These are phyloP conservation scores for Candida yuanshanica DNA, from an alignment of 805 yeast species.

Conservation along the genomic window DNA sequence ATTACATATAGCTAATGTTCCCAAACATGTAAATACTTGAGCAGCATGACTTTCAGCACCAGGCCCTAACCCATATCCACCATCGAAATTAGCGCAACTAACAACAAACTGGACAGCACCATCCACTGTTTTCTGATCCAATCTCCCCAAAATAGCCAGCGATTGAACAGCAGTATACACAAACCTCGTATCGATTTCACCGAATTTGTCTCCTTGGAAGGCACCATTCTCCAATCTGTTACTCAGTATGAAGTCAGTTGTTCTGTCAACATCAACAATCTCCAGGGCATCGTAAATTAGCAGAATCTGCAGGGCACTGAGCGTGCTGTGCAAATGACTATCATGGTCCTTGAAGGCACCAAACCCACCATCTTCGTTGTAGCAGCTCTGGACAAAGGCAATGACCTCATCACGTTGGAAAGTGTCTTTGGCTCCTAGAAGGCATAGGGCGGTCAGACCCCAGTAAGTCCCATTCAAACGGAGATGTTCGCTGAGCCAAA, in stretches of 20 bases:
- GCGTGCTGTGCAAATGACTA: constrained; percentile 76
- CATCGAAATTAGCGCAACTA: constrained; percentile 84
- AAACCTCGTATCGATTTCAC: constrained; percentile 91
- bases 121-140: constrained; percentile 49
- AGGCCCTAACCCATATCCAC: constrained; percentile 90
- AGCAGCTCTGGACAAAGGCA: constrained; percentile 65
- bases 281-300: constrained; percentile 59
- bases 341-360: constrained; percentile 89
- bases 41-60: constrained; percentile 97
- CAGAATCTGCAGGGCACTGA: constrained; percentile 81
- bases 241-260: constrained; percentile 32
- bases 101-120: constrained; percentile 62
- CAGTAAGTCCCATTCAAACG: constrained; percentile 91
- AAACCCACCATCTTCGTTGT: constrained; percentile 68
- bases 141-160: constrained; percentile 59
- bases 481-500: constrained; percentile 87
- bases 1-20: constrained; percentile 64
- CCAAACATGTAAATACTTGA: constrained; percentile 82
- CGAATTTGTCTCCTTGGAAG: constrained; percentile 85
- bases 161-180: constrained; percentile 77
- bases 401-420: constrained; percentile 60
- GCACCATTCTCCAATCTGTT: constrained; percentile 52
- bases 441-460: constrained; percentile 78
- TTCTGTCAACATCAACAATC: constrained; percentile 28
- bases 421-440: constrained; percentile 49